phyloP scores from a whole-genome alignment of 2,329 filamentous ascomycete species.

The Scopulariopsis brevicaulis region DNA sequence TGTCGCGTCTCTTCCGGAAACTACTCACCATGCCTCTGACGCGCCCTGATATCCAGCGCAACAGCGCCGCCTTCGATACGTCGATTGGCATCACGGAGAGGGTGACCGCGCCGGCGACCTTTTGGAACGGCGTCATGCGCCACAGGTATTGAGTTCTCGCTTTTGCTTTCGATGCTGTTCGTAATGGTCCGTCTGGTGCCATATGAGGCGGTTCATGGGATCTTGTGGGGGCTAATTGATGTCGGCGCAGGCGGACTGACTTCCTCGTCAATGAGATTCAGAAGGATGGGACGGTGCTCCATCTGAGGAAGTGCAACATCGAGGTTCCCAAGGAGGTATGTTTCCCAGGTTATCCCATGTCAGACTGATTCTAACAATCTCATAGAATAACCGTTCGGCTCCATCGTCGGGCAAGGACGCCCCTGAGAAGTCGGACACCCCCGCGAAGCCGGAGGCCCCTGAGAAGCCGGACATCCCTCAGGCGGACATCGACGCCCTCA shows the following conservation, averaged over 20 bases:
- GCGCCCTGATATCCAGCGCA: conserved; percentile 4
- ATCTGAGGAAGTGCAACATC: conserved; percentile 35
- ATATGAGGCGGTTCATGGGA: neutral
- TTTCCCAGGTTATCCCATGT: neutral
- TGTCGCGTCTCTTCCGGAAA: neutral
- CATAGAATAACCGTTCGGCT: neutral
- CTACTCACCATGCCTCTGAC: neutral
- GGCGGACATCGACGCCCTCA: conserved; percentile 23
- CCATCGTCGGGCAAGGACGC: conserved; percentile 11
- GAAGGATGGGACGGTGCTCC: conserved; percentile 63
- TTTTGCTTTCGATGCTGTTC: neutral
- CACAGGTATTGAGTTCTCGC: conserved; percentile 5
- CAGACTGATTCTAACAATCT: neutral
- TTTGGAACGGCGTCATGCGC: conserved; percentile 22
- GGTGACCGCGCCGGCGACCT: conserved; percentile 21
- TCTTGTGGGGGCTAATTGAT: neutral
- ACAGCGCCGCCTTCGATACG: conserved; percentile 17
- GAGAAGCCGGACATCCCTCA: conserved; percentile 14
- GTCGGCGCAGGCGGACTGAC: conserved; percentile 59
- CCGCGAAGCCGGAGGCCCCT: conserved; percentile 14
- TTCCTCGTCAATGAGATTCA: conserved; percentile 87
- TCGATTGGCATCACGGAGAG: conserved; percentile 27
- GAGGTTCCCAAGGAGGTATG: conserved; percentile 6
- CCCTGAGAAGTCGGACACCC: conserved; percentile 12
- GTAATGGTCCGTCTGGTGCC: neutral